These are phyloP conservation scores for Penicillium sclerotigenum DNA, from an alignment of 2,329 filamentous ascomycete genomes.

Conservation along the genomic window DNA sequence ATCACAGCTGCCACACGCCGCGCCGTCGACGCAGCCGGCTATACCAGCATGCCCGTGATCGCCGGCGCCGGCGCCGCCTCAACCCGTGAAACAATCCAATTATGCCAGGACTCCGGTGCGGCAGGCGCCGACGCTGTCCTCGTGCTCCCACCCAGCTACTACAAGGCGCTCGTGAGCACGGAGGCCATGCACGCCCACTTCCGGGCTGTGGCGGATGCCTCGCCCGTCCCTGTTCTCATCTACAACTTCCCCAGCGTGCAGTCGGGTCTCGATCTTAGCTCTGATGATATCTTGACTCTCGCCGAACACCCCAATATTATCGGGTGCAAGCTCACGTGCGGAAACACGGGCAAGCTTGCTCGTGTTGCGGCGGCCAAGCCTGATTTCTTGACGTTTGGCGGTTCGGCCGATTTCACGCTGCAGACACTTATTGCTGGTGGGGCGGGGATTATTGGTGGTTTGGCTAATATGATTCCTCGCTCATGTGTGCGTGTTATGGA, in stretches of 20 bases:
- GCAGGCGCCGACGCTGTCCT: conserved; percentile 73
- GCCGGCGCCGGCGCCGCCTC: conserved; percentile 73
- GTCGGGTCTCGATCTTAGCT: conserved; percentile 65
- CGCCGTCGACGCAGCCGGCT: conserved; percentile 66
- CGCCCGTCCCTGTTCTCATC: conserved; percentile 62
- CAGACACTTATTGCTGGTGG: conserved; percentile 78
- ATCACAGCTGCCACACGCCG: conserved; percentile 68
- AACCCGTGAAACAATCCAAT: conserved; percentile 67
- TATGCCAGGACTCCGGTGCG: conserved; percentile 65
- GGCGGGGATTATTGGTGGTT: conserved; percentile 79
- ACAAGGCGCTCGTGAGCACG: conserved; percentile 63
- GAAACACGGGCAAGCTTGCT: conserved; percentile 69
- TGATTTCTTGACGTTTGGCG: conserved; percentile 79
- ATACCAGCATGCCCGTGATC: conserved; percentile 65
- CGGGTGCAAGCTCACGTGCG: conserved; percentile 69
- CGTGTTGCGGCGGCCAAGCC: conserved; percentile 53
- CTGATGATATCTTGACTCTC: conserved; percentile 60
- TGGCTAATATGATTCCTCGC: conserved; percentile 82
- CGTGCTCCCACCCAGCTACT: conserved; percentile 74
- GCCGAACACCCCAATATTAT: conserved; percentile 63
- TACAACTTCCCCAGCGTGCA: conserved; percentile 71
- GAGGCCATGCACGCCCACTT: conserved; percentile 63
- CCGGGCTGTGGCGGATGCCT: conserved; percentile 59
- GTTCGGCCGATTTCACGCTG: conserved; percentile 81
- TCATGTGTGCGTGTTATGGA: conserved; percentile 75